Evolutionary conservation across 164 flowering plant genomes (phyloP), one percentile per base, ranked within the genome.

Genomic region (Magnolia kwangsiensis): DNA sequence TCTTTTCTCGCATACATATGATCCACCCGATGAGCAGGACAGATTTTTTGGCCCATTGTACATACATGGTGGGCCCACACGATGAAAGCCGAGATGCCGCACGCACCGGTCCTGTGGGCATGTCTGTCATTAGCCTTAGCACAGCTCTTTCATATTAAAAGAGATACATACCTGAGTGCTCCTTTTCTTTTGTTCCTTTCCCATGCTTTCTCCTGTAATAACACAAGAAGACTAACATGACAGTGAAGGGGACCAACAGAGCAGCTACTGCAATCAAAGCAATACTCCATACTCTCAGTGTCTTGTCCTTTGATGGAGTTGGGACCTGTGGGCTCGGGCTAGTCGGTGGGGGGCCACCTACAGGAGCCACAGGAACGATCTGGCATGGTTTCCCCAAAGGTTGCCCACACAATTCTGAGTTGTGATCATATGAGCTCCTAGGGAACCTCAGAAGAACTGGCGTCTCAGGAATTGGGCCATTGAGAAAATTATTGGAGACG

Each of bases 391-490:
- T 64, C 1, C 69, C 75, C 76, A 86, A 63, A 3, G 85, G 89
- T 0, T 21, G 79, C 8, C 95, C 93, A 74, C 93, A 90, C 55
- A 90, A 82, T 69, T 69, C 78, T 0, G 82, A 50, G 55, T 90
- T 91, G 45, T 82, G 69, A n/a, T 75, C 82, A 71, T 59, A 90
- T 1, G 88, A 87, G 65, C 84, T 84, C 29, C 68, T 58, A 0
- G 86, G 65, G 50, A 90, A 89, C 31, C 81, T 67, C 19, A 76
- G 81, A 27, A 91, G 88, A 13, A 80, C 81, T 6, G 80, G 66
- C 23, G 76, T 72, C 3, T 51, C 67, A 1, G 80, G 80, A 72
- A 78, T 78, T 29, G 20, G 64, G 19, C 80, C 80, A 18, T 78
- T 20, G 13, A 78, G 80, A n/a, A 21, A n/a, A 21, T 78, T 78